Base-by-base conservation (phyloP, 2,329 filamentous ascomycete genomes). In the Pseudopithomyces maydicus region DNA sequence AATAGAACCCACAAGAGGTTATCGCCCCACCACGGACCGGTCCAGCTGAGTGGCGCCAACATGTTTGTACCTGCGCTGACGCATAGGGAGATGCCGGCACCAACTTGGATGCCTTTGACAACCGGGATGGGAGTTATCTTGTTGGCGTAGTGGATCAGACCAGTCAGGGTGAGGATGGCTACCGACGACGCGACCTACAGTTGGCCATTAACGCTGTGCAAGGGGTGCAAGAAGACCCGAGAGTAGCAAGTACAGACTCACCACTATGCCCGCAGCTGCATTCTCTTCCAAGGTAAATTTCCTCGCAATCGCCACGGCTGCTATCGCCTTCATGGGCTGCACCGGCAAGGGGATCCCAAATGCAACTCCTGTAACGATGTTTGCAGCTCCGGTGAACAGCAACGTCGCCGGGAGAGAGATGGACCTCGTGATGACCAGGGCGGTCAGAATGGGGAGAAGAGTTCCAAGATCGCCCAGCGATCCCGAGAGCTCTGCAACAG, bases 81-180 rank as follows among this genome's bases (percentile, higher is more conserved):
- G 52, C 92, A 85, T 15, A 98, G 83, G 15, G 90, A 92, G 46
- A 98, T 80, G 1, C 94, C 94, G 4, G 94, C 94, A 36, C 94
- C 94, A 46, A 97, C 86, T 77, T 98, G 95, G 63, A 98, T 97
- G 29, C 94, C 94, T 73, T 96, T 97, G 52, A 98, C 88, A 0
- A 98, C 90, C 0, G 93, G 91, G 14, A 93, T 85, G 0, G 94
- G 94, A 8, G 96, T 89, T 14, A 88, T 81, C n/a, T 81, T 78
- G 8, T 90, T 88, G 50, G 91, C 87, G 82, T 87, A 89, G 55
- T 82, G 83, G 32, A 97, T 80, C n/a, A 95, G 77, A 0, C 94
- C 91, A 0, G 92, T 96, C 4, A 88, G 72, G 69, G 90, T 93
- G 72, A 97, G 87, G 1, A 96, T 6, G 8, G 94, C 82, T 8